Percentiles rank a stretch among this genome's conserved stretches.
Conservation (phyloP, 805 yeast species). For the Candida fluviatilis region DNA sequence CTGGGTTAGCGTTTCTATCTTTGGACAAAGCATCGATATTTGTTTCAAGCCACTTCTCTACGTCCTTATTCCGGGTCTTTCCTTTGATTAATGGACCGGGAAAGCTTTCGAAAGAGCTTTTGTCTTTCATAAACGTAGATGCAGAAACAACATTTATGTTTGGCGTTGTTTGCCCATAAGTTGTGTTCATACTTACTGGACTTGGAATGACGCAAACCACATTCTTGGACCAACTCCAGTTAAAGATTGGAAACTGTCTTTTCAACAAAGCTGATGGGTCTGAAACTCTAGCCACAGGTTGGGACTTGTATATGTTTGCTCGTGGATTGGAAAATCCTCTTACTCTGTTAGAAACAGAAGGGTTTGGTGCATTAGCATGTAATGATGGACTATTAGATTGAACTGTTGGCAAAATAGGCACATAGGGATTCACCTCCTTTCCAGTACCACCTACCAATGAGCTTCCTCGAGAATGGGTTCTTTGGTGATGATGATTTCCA, state of each 20-base stretch:
- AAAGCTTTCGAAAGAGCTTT: conserved; percentile 33
- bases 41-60: conserved; percentile 55
- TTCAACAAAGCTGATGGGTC: conserved; percentile 53
- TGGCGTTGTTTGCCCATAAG: conserved; percentile 14
- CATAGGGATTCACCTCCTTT: conserved; percentile 39
- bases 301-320: conserved; percentile 14
- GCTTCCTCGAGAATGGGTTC: conserved; percentile 36
- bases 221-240: conserved; percentile 46
- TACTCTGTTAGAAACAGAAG: conserved; percentile 16
- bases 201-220: conserved; percentile 25
- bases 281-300: conserved; percentile 25
- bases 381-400: conserved; percentile 3
- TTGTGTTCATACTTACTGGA: conserved; percentile 15
- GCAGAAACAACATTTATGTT: conserved; percentile 32
- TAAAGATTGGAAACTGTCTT: conserved; percentile 73
- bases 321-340: conserved; percentile 20
- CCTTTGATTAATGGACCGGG: conserved; percentile 65
- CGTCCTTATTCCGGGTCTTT: conserved; percentile 60
- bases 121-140: conserved; percentile 16
- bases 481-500: conserved; percentile 22
- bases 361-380: conserved; percentile 4
- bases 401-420: conserved; percentile 23
- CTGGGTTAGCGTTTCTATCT: conserved; percentile 8
- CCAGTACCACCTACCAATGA: conserved; percentile 38
- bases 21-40: conserved; percentile 15